Evolutionary conservation across 805 yeast genomes (phyloP).

Genomic region (Clavispora phyllophila): DNA sequence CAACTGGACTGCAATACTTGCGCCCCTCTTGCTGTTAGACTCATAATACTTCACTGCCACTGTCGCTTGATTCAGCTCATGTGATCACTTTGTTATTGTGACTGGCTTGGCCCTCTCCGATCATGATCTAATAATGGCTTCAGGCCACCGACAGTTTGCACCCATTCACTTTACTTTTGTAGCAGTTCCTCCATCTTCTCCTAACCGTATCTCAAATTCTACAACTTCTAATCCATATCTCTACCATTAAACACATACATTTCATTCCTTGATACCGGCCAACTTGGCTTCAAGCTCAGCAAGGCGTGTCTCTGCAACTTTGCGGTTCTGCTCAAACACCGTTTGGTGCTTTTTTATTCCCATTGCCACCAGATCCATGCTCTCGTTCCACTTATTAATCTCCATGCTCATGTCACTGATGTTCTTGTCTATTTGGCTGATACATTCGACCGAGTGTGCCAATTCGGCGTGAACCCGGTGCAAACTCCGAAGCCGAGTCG

Average conservation of each 20-base stretch:
- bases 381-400: conserved; percentile 25
- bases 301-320: conserved; percentile 10
- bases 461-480: conserved; percentile 29
- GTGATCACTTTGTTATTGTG: no score
- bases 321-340: conserved; percentile 21
- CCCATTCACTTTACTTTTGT: no score
- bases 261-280: not conserved
- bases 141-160: no score
- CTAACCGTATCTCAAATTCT: no score
- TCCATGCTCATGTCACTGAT: conserved; percentile 23
- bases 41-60: no score
- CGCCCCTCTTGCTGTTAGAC: no score
- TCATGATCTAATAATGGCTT: no score
- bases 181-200: no score
- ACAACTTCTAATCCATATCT: not conserved
- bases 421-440: conserved; percentile 23
- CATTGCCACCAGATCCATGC: conserved; percentile 17
- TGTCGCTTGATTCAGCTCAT: no score
- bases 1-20: no score
- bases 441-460: conserved; percentile 22
- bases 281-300: conserved; percentile 4
- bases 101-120: no score
- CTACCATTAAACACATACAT: no score
- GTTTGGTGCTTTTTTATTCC: conserved; percentile 21
- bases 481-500: conserved; percentile 27